Evolutionary conservation across 1,139 yeast genomes (phyloP), one percentile per base, ranked within the genome.

Genomic region (Debaryomyces fabryi): DNA sequence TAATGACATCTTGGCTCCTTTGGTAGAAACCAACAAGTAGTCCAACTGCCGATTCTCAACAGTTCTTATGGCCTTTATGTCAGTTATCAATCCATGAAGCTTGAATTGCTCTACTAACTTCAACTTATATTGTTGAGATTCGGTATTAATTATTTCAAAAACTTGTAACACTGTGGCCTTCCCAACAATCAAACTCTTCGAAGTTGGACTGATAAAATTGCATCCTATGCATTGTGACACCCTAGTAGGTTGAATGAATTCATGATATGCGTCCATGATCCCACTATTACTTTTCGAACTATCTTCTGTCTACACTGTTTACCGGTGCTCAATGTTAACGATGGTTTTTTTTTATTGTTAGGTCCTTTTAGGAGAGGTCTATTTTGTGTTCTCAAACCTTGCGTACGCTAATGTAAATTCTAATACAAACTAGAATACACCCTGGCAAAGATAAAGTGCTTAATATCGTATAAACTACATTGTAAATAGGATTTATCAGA

Each of bases 211-310:
- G 2, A 85, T 81, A 60, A 91, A 85, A 55, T 83, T 71, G 52
- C 92, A 84, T 4, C 83, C 74, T 25, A 85, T 58, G 45, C 88
- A 77, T 54, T 81, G 83, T 12, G 85, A 67, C 34, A 90, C 91
- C 56, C 85, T 78, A 1, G 96, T 76, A 3, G 97, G 96, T 56
- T 85, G 88, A 44, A 89, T 76, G 59, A 91, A 76, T 65, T 88
- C 93, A 56, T 86, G 84, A 67, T 86, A 89, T 15, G 88, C 86
- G 60, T 91, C 92, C 98, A 92, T 90, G 36, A 30, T 40, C 23
- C 30, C 20, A 30, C 43, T 43, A 18, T 15, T 34, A 24, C 15
- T 15, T 21, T 36, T 12, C 34, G 21, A 12, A 24, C 33, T 38
- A 34, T 23, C 16, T 10, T 39, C 20, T 39, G n/a, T 32, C 15